phyloP scores from a whole-genome alignment of 768 basidiomycete species.

The Mycena chlorophos region DNA sequence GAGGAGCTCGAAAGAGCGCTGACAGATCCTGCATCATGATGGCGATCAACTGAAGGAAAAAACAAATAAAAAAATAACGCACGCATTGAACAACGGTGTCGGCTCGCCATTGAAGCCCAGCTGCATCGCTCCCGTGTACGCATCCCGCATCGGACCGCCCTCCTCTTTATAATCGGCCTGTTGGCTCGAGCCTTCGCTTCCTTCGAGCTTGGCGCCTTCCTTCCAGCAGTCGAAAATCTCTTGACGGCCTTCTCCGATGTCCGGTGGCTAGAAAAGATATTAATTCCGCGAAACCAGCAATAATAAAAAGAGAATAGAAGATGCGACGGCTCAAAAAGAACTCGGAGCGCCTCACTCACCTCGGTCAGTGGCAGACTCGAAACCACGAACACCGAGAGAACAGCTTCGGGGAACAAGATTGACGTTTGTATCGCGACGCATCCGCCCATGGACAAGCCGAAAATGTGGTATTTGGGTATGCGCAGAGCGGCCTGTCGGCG shows the following conservation, averaged over 20 bases:
- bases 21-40: slow-evolving; percentile 1
- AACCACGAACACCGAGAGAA: slow-evolving; percentile 17
- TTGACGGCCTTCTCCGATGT: slow-evolving; percentile 18
- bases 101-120: slow-evolving; percentile 12
- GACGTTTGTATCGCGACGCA: slow-evolving; percentile 19
- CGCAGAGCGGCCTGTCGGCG: slow-evolving; percentile 8
- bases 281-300: not conserved
- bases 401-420: slow-evolving; percentile 10
- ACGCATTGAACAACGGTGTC: slow-evolving; percentile 9
- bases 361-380: slow-evolving; percentile 20
- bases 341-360: slow-evolving; percentile 3
- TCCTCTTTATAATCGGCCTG: not conserved
- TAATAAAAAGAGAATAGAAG: no score
- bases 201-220: slow-evolving; percentile 5
- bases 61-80: not conserved
- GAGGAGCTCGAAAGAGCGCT: not conserved
- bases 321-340: no score
- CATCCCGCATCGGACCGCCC: slow-evolving; percentile 6
- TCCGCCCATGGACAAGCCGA: slow-evolving; percentile 24
- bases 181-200: not conserved
- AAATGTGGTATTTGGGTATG: slow-evolving; percentile 17
- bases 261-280: slow-evolving; percentile 12
- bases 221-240: slow-evolving; percentile 23
- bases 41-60: not conserved
- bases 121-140: slow-evolving; percentile 12